A percentile compares a stretch with the other conserved stretches of the same genome.
phyloP scores from a whole-genome alignment of 495 filamentous ascomycete genomes.

The Aspergillus mulundensis region DNA sequence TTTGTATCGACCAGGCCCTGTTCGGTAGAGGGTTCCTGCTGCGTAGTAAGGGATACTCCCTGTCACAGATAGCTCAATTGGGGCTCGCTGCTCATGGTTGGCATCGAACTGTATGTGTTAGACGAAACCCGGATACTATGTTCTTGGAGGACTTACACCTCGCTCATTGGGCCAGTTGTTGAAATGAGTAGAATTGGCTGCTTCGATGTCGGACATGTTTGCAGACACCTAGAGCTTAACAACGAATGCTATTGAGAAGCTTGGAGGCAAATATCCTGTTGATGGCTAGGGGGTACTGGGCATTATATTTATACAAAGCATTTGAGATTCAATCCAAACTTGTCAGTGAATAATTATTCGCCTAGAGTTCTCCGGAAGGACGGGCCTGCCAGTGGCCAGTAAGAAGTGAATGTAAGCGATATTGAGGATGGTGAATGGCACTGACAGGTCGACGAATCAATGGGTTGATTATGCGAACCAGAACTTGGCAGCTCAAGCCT shows the following conservation, averaged over 20 bases:
- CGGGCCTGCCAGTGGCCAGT: neutral
- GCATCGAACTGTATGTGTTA: constrained; percentile 42
- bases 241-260: neutral
- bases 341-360: neutral
- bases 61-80: constrained; percentile 46
- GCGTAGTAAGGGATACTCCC: constrained; percentile 51
- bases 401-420: neutral
- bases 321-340: neutral
- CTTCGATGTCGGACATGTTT: constrained; percentile 3
- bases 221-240: neutral
- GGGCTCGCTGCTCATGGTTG: constrained; percentile 42
- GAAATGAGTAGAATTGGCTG: constrained; percentile 11
- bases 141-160: constrained; percentile 20
- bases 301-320: neutral
- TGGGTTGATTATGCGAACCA: neutral
- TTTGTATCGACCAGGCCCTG: constrained; percentile 61
- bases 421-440: neutral
- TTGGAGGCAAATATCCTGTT: neutral
- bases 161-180: constrained; percentile 35
- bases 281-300: neutral
- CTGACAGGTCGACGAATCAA: neutral
- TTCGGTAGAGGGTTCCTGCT: constrained; percentile 65
- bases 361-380: neutral
- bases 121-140: neutral
- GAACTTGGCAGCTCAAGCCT: neutral